Percentiles rank a stretch among this genome's conserved stretches.
Evolutionary conservation across 2,329 filamentous ascomycete species (phyloP).

Genomic region (Dactylellina cionopaga): DNA sequence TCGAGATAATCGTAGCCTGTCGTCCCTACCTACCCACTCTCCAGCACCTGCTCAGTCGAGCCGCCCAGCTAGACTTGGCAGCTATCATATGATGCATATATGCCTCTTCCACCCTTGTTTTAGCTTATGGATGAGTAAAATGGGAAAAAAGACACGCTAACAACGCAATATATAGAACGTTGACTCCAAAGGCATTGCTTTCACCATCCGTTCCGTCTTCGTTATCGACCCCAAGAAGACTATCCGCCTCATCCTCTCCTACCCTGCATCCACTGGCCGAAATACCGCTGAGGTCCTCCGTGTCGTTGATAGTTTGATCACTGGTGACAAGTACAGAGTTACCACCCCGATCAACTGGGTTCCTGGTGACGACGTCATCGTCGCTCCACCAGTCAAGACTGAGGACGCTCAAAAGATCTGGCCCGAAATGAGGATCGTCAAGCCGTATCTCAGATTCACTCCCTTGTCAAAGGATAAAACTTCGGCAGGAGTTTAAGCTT

Average conservation of each 20-base stretch:
- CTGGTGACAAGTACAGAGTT: conserved; percentile 69
- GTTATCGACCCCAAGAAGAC: conserved; percentile 73
- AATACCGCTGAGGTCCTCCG: conserved; percentile 69
- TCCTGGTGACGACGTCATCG: conserved; percentile 67
- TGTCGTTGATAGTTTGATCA: conserved; percentile 70
- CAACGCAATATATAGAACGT: conserved; percentile 59
- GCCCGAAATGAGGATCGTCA: conserved; percentile 70
- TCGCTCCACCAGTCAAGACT: conserved; percentile 69
- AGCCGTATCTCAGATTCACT: conserved; percentile 71
- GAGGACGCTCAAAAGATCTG: conserved; percentile 71
- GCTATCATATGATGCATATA: conserved; percentile 10
- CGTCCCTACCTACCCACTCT: neutral
- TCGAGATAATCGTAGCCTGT: neutral
- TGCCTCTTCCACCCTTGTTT: conserved; percentile 8
- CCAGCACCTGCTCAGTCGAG: conserved; percentile 39
- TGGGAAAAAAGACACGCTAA: conserved; percentile 35
- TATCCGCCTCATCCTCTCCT: conserved; percentile 71
- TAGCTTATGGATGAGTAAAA: too few species aligned
- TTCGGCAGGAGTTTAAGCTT: conserved; percentile 59
- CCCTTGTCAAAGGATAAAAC: conserved; percentile 70
- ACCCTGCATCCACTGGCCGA: conserved; percentile 71
- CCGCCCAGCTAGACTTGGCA: conserved; percentile 15
- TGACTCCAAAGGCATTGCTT: conserved; percentile 65
- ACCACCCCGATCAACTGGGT: conserved; percentile 70
- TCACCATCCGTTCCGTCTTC: conserved; percentile 74